Evolutionary conservation across 208 protist genomes (phyloP).

Genomic region (Trypanosoma platydactyli): DNA sequence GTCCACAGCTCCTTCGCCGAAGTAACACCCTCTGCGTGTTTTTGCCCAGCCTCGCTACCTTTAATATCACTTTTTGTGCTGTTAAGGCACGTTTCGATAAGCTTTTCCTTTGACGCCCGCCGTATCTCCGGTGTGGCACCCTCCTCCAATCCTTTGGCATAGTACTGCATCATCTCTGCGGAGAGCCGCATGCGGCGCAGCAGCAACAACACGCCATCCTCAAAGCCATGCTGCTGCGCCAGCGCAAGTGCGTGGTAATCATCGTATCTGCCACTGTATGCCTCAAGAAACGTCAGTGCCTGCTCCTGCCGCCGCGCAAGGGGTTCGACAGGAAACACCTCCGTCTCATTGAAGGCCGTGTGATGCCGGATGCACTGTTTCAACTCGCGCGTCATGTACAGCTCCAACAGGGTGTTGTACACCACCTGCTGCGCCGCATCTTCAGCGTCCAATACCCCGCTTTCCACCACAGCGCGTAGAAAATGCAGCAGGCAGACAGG

Average conservation of each 20-base stretch:
- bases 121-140: slow-evolving; percentile 25
- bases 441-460: slow-evolving; percentile 45
- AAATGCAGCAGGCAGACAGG: slow-evolving; percentile 89
- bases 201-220: slow-evolving; percentile 89
- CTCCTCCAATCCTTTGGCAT: slow-evolving; percentile 83
- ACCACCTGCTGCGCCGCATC: slow-evolving; percentile 19
- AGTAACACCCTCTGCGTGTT: background rate
- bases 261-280: slow-evolving; percentile 78
- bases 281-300: slow-evolving; percentile 60
- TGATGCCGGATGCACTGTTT: slow-evolving; percentile 15
- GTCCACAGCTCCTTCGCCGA: slow-evolving; percentile 82
- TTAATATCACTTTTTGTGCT: slow-evolving; percentile 43
- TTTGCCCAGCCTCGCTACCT: background rate
- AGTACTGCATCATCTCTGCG: slow-evolving; percentile 86
- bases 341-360: background rate
- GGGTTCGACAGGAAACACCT: slow-evolving; percentile 47
- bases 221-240: slow-evolving; percentile 85
- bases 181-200: slow-evolving; percentile 81
- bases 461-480: slow-evolving; percentile 85
- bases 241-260: slow-evolving; percentile 91
- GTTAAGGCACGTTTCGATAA: slow-evolving; percentile 63
- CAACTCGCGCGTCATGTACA: slow-evolving; percentile 89
- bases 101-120: slow-evolving; percentile 34
- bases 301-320: slow-evolving; percentile 47
- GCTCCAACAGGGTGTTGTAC: slow-evolving; percentile 96